Evolutionary conservation across 2,329 filamentous ascomycete species (phyloP).

Genomic region (Cercospora sp.): DNA sequence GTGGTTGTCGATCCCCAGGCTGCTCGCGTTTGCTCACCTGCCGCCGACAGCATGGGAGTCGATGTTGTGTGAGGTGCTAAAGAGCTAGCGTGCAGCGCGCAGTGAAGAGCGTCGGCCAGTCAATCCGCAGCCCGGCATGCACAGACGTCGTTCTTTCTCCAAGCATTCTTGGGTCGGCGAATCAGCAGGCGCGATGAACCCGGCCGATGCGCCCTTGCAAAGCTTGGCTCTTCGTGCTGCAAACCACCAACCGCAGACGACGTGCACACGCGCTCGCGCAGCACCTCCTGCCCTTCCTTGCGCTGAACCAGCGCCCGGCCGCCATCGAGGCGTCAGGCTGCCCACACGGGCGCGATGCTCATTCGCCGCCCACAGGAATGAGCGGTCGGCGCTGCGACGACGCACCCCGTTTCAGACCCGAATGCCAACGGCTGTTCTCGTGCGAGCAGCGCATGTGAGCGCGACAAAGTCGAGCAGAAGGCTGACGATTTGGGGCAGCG

Average conservation of each 20-base stretch:
- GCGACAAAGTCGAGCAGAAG: not conserved
- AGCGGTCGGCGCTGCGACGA: constrained; percentile 11
- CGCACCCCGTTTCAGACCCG: constrained; percentile 12
- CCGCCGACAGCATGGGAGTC: constrained; percentile 4
- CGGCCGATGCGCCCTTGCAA: not conserved
- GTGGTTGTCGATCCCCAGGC: not conserved
- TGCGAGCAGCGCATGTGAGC: constrained; percentile 17
- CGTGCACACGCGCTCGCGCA: not conserved
- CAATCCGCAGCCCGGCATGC: not conserved
- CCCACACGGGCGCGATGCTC: constrained; percentile 1
- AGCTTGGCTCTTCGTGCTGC: constrained; percentile 10
- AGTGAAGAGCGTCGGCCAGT: constrained; percentile 17
- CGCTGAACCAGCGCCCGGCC: constrained; percentile 8
- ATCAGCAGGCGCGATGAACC: not conserved
- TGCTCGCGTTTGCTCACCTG: not conserved
- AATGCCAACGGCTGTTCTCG: constrained; percentile 19
- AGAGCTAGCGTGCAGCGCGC: constrained; percentile 17
- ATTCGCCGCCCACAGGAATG: constrained; percentile 22
- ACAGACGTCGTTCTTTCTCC: not conserved
- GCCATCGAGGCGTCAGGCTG: constrained; percentile 2
- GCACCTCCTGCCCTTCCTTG: constrained; percentile 13
- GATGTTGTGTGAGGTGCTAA: constrained; percentile 15
- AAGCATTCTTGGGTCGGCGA: not conserved
- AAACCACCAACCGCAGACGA: not conserved
- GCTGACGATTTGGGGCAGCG: constrained; percentile 12